Conservation (phyloP, 1,284 basidiomycete genomes). For the Fomitiporia mediterranea region DNA sequence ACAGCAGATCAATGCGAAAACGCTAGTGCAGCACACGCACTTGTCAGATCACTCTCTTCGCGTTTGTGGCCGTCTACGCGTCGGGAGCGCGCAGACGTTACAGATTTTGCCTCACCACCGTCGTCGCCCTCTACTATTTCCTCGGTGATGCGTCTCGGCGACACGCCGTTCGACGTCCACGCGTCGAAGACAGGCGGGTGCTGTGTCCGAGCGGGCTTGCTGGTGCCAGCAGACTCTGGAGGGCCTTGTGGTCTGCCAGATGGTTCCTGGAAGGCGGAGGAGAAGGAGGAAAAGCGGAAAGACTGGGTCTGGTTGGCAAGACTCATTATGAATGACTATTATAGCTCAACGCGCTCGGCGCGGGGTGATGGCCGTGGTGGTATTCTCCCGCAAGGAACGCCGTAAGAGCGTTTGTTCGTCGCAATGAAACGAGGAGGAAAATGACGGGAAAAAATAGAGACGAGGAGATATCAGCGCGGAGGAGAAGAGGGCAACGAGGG, state of each 20-base stretch:
- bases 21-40: neutral
- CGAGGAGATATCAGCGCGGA: neutral
- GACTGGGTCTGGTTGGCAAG: neutral
- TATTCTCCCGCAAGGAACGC: neutral
- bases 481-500: neutral
- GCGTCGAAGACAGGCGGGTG: constrained; percentile 10
- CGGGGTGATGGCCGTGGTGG: neutral
- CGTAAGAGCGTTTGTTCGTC: neutral
- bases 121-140: constrained; percentile 10
- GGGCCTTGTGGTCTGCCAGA: neutral
- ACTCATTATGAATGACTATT: neutral
- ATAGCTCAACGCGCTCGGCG: neutral
- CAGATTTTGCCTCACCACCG: constrained; percentile 15
- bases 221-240: neutral
- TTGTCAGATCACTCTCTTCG: constrained; percentile 14
- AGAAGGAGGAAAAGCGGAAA: constrained; percentile 1
- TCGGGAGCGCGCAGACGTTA: constrained; percentile 7
- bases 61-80: constrained; percentile 3
- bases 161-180: constrained; percentile 12
- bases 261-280: constrained; percentile 1
- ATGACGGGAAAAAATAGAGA: neutral
- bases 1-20: neutral
- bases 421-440: neutral
- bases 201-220: neutral
- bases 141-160: constrained; percentile 4